These are phyloP conservation scores for Anisogramma anomala DNA, from an alignment of 2,329 filamentous ascomycete species.

Conservation along the genomic window DNA sequence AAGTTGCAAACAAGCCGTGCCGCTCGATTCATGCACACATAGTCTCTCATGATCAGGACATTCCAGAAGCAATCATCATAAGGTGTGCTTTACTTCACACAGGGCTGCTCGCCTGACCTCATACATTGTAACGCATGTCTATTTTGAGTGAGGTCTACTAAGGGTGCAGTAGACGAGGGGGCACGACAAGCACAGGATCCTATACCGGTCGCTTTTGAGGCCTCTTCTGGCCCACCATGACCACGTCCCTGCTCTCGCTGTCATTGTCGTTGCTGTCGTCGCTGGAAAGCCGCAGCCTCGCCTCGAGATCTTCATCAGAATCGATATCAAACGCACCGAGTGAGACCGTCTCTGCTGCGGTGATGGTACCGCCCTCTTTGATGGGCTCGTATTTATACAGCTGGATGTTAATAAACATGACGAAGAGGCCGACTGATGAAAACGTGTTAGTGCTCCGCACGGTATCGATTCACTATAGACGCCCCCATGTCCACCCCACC, in stretches of 20 bases:
- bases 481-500: background rate
- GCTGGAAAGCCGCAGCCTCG: slow-evolving; percentile 10
- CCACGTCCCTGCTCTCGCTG: background rate
- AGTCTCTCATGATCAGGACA: no score
- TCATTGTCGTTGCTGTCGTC: slow-evolving; percentile 3
- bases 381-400: slow-evolving; percentile 33
- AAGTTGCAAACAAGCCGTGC: no score
- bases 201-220: background rate
- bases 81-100: no score
- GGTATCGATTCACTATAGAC: no score
- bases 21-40: no score
- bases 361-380: background rate
- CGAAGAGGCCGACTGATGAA: slow-evolving; percentile 37
- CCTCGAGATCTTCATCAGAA: slow-evolving; percentile 5
- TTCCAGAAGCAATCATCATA: no score
- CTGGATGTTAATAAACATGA: slow-evolving; percentile 47
- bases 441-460: background rate
- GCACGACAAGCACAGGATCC: background rate
- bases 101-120: no score
- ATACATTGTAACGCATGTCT: background rate
- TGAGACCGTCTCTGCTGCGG: slow-evolving; percentile 1
- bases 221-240: background rate
- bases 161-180: no score
- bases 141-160: background rate
- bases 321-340: slow-evolving; percentile 7